Conservation (phyloP, 225 moss, liverwort and hornwort species). For the Pseudisothecium myosuroides region DNA sequence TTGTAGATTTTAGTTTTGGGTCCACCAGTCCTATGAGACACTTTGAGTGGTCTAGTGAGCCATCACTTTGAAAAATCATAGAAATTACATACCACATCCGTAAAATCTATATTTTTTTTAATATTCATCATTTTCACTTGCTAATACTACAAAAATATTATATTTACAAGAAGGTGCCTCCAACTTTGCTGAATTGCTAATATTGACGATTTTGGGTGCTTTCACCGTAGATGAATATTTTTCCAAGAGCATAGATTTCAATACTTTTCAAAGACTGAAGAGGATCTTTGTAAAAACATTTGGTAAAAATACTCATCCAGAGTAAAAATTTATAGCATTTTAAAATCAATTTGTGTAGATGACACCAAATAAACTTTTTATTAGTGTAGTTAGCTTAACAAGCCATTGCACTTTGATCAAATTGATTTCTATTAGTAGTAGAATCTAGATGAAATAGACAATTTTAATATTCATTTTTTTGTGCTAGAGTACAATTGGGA, state of each 20-base stretch:
- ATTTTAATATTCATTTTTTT: not conserved
- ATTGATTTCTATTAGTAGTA: not conserved
- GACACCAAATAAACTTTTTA: not conserved
- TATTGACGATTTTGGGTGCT: no score
- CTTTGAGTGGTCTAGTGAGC: no score
- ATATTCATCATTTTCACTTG: no score
- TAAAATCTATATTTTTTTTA: no score
- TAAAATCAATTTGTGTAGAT: not conserved
- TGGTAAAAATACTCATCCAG: not conserved
- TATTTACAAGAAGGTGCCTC: no score
- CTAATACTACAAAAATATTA: no score
- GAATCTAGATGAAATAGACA: not conserved
- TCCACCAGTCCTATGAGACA: no score
- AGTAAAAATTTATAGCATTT: not conserved
- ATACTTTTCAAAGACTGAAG: not conserved
- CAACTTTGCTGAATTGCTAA: no score
- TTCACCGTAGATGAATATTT: not conserved
- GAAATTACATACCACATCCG: no score
- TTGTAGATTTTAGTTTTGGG: no score
- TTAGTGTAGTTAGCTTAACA: not conserved
- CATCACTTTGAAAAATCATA: no score
- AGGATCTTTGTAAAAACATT: not conserved
- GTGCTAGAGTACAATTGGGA: no score
- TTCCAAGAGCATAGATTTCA: not conserved
- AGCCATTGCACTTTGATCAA: not conserved